Evolutionary conservation across 2,329 filamentous ascomycete species (phyloP), one percentile per base, ranked within the genome.

Genomic region (Pseudocercospora eumusae): DNA sequence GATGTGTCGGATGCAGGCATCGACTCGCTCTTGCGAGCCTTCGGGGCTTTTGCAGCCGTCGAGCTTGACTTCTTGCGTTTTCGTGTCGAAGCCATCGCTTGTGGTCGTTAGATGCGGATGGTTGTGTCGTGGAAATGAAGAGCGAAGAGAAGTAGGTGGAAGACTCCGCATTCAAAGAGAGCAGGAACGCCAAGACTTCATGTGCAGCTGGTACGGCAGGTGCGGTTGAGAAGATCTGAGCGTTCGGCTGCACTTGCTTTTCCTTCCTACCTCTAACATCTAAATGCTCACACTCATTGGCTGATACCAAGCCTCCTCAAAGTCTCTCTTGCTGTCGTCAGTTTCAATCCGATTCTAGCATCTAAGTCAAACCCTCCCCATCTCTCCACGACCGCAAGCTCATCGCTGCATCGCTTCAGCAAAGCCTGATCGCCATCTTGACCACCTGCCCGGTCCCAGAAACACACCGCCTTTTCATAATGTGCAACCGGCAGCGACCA

Each of bases 381-480:
- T 54, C 78, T 83, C 56, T 86, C 84, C 28, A 87, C 86, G 71
- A 87, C 87, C 27, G 88, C 83, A 20, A 95, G 77, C 76, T 86
- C 86, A 54, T 81, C 78, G 66, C 85, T 82, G 71, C 88, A 90
- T 70, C 88, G 84, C 18, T 84, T 75, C 25, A 88, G 73, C 75
- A 84, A 84, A 52, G 80, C 73, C 52, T 65, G 62, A 54, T 77
- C 71, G 25, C 72, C 73, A 50, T 74, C 70, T 23, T 76, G 78
- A 28, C 75, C 75, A 8, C 70, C 81, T 69, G 72, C 70, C 70
- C 93, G 89, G 61, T 84, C 82, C 93, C 93, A 99, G 1, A 88
- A 80, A 59, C 91, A 86, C 7, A 90, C 91, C 0, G 87, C 92
- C 80, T 95, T 86, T 77, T 99, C 95, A 75, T 97, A 97, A 67